Conservation (phyloP, 2,329 filamentous ascomycete species). For the Trichophyton schoenleinii region DNA sequence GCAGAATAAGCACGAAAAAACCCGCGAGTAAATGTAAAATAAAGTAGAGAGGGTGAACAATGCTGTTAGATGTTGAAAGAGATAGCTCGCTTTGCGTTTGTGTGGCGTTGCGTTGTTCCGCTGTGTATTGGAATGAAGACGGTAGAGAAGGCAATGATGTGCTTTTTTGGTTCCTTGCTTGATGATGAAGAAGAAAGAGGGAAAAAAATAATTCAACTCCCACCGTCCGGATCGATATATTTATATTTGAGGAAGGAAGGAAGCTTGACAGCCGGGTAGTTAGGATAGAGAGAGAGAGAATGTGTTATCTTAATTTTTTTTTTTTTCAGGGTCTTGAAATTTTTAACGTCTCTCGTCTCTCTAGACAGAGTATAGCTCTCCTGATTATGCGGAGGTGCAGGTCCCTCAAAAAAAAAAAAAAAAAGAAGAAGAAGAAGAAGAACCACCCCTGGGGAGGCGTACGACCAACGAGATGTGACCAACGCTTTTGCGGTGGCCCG, state of each 20-base stretch:
- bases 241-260: not conserved
- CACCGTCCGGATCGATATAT: not conserved
- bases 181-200: not conserved
- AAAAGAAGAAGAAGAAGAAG: too few species aligned
- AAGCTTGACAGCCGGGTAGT: not conserved
- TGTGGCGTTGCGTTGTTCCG: too few species aligned
- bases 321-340: not conserved
- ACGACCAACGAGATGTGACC: slow-evolving; percentile 2
- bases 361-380: not conserved
- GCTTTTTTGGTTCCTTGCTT: not conserved
- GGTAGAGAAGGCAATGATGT: not conserved
- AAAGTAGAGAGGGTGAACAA: not conserved
- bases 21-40: not conserved
- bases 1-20: not conserved
- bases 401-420: not conserved
- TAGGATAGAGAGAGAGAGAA: not conserved
- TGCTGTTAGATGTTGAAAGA: not conserved
- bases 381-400: slow-evolving; percentile 2
- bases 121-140: not conserved
- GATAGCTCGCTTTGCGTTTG: not conserved
- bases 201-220: not conserved
- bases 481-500: not conserved
- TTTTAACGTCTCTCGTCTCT: not conserved
- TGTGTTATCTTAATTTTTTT: too few species aligned
- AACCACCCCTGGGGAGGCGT: not conserved